These are phyloP conservation scores for Clonostachys rosea DNA, from an alignment of 2,329 filamentous ascomycete species.

Conservation along the genomic window DNA sequence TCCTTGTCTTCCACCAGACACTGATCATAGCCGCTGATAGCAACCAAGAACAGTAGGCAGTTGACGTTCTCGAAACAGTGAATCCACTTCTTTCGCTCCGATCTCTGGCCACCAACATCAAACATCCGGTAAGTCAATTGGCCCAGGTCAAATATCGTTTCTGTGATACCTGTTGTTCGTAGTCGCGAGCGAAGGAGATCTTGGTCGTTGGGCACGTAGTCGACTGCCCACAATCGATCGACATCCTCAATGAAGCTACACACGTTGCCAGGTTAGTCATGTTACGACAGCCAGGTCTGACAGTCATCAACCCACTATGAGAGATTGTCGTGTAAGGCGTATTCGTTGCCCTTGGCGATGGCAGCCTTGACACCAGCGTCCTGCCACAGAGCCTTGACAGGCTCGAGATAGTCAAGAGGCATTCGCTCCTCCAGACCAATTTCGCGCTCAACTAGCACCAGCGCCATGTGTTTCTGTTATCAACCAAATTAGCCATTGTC, in stretches of 20 bases:
- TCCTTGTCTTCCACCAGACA: conserved; percentile 95
- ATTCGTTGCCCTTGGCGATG: conserved; percentile 94
- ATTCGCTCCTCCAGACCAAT: conserved; percentile 78
- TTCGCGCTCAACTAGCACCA: conserved; percentile 76
- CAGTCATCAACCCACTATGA: conserved; percentile 65
- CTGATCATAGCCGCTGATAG: conserved; percentile 95
- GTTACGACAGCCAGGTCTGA: neutral
- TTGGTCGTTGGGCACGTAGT: conserved; percentile 88
- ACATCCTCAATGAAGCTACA: conserved; percentile 77
- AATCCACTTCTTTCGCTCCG: conserved; percentile 96
- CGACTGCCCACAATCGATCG: conserved; percentile 68
- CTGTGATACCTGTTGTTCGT: conserved; percentile 91
- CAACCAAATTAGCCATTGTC: conserved; percentile 26
- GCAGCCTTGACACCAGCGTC: conserved; percentile 81
- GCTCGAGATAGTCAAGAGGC: conserved; percentile 70
- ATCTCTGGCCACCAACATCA: conserved; percentile 87
- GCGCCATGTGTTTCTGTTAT: conserved; percentile 67
- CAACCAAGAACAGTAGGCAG: conserved; percentile 87
- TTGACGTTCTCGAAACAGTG: conserved; percentile 95
- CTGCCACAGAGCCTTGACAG: conserved; percentile 79
- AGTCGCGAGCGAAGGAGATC: conserved; percentile 88
- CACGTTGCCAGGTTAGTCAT: too few species aligned
- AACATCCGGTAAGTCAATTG: conserved; percentile 96
- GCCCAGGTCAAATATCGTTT: conserved; percentile 88
- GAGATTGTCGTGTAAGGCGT: conserved; percentile 91